Evolutionary conservation across 352 stramenopile species (phyloP).

Genomic region (Hyaloperonospora brassicae): DNA sequence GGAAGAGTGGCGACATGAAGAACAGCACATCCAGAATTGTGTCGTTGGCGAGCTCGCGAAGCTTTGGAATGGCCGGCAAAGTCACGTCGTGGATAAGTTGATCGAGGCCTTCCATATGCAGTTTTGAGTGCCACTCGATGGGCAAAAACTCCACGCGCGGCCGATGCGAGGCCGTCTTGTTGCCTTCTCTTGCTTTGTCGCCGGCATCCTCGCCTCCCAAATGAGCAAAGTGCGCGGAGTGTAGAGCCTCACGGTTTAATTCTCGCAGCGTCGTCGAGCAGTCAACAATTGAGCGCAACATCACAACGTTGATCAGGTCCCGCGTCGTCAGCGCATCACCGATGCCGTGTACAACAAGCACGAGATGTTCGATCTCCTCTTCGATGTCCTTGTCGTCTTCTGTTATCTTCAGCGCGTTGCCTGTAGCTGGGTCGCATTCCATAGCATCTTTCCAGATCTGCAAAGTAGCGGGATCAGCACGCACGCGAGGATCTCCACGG

Average conservation of each 20-base stretch:
- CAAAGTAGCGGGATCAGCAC: conserved; percentile 41
- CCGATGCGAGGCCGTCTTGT: conserved; percentile 7
- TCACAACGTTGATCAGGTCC: conserved; percentile 80
- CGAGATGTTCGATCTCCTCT: conserved; percentile 73
- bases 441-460: conserved; percentile 58
- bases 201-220: conserved; percentile 22
- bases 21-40: conserved; percentile 89
- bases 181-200: conserved; percentile 7
- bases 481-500: conserved; percentile 65
- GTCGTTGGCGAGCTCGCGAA: conserved; percentile 90
- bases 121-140: conserved; percentile 84
- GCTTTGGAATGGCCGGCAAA: conserved; percentile 82
- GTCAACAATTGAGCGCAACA: conserved; percentile 75
- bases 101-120: conserved; percentile 70
- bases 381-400: conserved; percentile 71
- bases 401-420: conserved; percentile 20
- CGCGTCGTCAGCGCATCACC: conserved; percentile 84
- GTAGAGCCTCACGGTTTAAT: conserved; percentile 57
- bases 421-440: conserved; percentile 23
- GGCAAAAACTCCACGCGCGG: conserved; percentile 68
- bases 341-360: conserved; percentile 87
- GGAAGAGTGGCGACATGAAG: conserved; percentile 89
- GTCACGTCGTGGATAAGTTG: conserved; percentile 67
- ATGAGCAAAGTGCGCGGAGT: conserved; percentile 61
- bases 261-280: conserved; percentile 58